Percentiles rank a stretch among this genome's conserved stretches.
These are phyloP conservation scores for Osmanthus fragrans DNA, from an alignment of 257 asterid species.

Conservation along the genomic window DNA sequence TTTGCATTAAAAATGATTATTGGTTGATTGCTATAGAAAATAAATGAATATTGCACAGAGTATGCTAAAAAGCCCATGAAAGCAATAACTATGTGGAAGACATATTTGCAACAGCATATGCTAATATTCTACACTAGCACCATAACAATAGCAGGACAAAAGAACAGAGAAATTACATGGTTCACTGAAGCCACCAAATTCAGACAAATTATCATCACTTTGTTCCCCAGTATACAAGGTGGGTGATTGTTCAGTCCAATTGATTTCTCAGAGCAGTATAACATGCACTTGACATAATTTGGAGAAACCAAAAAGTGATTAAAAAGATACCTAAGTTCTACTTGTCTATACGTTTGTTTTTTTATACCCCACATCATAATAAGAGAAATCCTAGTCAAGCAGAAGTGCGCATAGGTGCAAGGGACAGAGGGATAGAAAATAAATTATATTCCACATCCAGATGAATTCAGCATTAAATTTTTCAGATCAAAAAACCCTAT, in stretches of 20 bases:
- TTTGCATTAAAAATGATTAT: constrained; percentile 21
- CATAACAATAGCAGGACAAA: not conserved
- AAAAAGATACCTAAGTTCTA: too few relatives aligned
- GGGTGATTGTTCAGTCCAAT: not conserved
- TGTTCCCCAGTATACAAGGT: not conserved
- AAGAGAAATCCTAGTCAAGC: not conserved
- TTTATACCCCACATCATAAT: not conserved
- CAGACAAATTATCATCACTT: not conserved
- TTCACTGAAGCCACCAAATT: too few relatives aligned
- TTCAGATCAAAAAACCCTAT: not conserved
- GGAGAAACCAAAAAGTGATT: not conserved
- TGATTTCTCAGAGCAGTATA: not conserved
- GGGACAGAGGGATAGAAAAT: not conserved
- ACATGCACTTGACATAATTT: too few relatives aligned
- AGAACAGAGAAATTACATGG: not conserved
- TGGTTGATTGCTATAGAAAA: not conserved
- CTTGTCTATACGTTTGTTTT: not conserved
- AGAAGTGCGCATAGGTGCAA: not conserved
- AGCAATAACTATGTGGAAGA: constrained; percentile 9
- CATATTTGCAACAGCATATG: not conserved
- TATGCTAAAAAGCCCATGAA: not conserved
- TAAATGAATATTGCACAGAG: not conserved
- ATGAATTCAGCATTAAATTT: not conserved
- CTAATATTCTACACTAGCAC: constrained; percentile 1
- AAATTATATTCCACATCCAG: not conserved